Evolutionary conservation across 2,329 filamentous ascomycete species (phyloP).

Genomic region (Ophiognomonia clavigignenti-juglandacearum): DNA sequence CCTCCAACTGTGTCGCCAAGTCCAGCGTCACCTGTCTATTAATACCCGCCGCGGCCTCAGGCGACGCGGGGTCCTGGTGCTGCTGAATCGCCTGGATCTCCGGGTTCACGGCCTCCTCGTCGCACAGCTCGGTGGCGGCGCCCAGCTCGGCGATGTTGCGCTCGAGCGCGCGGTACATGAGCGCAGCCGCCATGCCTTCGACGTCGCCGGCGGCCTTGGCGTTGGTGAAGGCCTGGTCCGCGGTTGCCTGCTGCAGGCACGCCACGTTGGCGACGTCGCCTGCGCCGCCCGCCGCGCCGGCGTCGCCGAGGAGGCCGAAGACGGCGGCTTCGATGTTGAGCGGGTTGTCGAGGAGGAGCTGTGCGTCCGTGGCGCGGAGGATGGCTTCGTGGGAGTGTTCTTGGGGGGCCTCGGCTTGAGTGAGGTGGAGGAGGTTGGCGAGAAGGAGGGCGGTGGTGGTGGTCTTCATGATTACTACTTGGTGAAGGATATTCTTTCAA

Average conservation of each 20-base stretch:
- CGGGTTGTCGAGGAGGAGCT: constrained; percentile 43
- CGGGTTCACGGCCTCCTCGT: constrained; percentile 53
- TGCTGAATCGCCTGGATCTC: constrained; percentile 60
- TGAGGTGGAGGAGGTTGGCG: not conserved
- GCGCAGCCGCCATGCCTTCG: constrained; percentile 45
- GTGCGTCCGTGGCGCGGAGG: constrained; percentile 30
- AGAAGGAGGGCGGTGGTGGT: not conserved
- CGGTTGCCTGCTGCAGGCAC: constrained; percentile 54
- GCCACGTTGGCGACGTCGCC: constrained; percentile 38
- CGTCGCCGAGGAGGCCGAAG: constrained; percentile 46
- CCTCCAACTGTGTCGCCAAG: constrained; percentile 54
- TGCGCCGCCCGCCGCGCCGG: constrained; percentile 28
- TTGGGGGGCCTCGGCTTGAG: constrained; percentile 40
- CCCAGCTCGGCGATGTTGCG: constrained; percentile 57
- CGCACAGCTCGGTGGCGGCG: constrained; percentile 52
- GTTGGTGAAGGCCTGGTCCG: constrained; percentile 58
- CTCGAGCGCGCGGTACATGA: constrained; percentile 52
- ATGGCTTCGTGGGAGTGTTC: constrained; percentile 45
- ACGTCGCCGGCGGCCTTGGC: constrained; percentile 51
- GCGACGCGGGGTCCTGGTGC: constrained; percentile 63
- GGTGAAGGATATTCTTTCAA: not conserved
- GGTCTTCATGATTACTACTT: not conserved
- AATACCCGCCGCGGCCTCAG: constrained; percentile 39
- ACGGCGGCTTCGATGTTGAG: constrained; percentile 40
- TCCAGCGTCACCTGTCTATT: constrained; percentile 60